Conservation (phyloP, 2,329 filamentous ascomycete species). For the Triangularia verruculosa region DNA sequence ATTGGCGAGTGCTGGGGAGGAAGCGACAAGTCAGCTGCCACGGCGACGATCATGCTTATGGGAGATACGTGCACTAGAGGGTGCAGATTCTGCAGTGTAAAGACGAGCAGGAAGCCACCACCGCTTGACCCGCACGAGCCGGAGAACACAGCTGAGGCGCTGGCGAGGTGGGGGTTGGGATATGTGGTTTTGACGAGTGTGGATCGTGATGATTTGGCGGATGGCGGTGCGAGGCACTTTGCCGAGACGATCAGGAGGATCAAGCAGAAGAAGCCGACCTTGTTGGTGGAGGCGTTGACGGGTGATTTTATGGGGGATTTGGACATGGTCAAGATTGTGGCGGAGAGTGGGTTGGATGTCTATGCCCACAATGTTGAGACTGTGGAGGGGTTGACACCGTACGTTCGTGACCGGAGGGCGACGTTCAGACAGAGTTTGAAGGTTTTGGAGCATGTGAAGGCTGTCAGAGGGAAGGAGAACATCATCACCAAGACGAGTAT, state of each 20-base stretch:
- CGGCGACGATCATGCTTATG: constrained; percentile 99
- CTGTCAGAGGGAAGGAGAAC: constrained; percentile 60
- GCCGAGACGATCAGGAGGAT: constrained; percentile 93
- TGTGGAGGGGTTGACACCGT: constrained; percentile 83
- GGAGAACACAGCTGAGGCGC: constrained; percentile 91
- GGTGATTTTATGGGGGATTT: constrained; percentile 84
- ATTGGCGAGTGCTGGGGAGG: constrained; percentile 98
- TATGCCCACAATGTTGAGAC: constrained; percentile 98
- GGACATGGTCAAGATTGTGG: constrained; percentile 83
- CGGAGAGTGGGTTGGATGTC: constrained; percentile 85
- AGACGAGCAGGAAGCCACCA: constrained; percentile 72
- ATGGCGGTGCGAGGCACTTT: constrained; percentile 86
- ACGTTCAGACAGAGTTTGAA: constrained; percentile 81
- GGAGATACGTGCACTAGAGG: constrained; percentile 96
- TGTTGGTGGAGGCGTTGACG: constrained; percentile 80
- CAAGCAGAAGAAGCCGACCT: constrained; percentile 74
- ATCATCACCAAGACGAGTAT: constrained; percentile 98
- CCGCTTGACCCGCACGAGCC: constrained; percentile 94
- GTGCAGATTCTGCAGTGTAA: constrained; percentile 95
- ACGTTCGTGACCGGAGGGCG: constrained; percentile 83
- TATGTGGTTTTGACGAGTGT: constrained; percentile 95
- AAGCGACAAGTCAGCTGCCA: constrained; percentile 80
- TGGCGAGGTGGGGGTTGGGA: constrained; percentile 88
- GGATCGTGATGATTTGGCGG: constrained; percentile 85
- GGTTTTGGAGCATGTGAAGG: constrained; percentile 80